Base-by-base conservation (phyloP, 2,329 filamentous ascomycete genomes). In the Aspergillus flavus region DNA sequence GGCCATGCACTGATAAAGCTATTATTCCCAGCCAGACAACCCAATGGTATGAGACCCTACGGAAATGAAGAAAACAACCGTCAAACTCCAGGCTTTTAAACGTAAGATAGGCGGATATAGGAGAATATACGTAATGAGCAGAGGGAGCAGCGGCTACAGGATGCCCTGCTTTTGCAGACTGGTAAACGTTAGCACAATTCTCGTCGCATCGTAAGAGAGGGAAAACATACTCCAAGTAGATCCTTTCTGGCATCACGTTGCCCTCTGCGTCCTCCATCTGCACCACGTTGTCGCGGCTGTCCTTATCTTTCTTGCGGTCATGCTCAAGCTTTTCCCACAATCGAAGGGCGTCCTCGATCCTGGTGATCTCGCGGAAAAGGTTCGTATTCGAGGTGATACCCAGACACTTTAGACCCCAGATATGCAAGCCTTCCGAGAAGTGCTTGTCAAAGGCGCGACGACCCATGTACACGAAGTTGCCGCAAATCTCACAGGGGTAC, bases 401-500 rank as follows among this genome's bases (percentile, higher is more conserved):
- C 57, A 99, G 81, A 74, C 94, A 97, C 78, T 96, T 95, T 69
- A 99, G 81, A 0, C 95, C 95, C 75, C 97, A 95, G 56, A 98
- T 91, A 75, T 99, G 95, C 59, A 93, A 85, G 10, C 92, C 89
- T 78, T 99, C 95, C 69, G 94, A 96, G 81, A 99, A 99, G 78
- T 99, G 95, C 83, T 99, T 99, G 76, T 99, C 95, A 72, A 97
- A 99, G 1, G 94, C 94, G 57, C 95, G 88, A 28, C 95, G 87
- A 19, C 95, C 95, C 91, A 97, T 97, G 82, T 98, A 98, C n/a
- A 97, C 93, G 73, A 93, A 97, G 79, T 98, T 98, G 61, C 95
- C 95, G 75, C 95, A 99, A 61, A 99, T 92, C 76, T 99, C 94
- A 82, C 95, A 99, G 0, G 91, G 86, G 70, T 97, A 97, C 72